Evolutionary conservation across 306 rosid genomes (phyloP).

Genomic region (Aeschynomene evenia): DNA sequence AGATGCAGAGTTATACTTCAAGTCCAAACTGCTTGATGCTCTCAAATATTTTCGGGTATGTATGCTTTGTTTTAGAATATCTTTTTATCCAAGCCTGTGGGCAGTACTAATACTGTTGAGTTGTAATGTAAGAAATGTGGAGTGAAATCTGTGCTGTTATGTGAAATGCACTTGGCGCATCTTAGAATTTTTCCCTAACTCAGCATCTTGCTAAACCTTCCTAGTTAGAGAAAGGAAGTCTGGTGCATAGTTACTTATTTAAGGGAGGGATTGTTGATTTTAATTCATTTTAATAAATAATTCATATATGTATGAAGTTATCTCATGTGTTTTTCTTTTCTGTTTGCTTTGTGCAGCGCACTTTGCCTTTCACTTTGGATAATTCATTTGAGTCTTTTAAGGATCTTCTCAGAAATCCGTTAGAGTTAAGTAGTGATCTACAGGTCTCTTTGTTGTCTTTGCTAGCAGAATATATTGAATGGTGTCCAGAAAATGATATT

Average conservation of each 20-base stretch:
- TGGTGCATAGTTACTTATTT: constrained; percentile 18
- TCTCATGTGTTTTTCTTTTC: constrained; percentile 28
- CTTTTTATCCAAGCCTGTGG: constrained; percentile 24
- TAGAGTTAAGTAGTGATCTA: constrained; percentile 49
- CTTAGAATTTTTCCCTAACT: neutral
- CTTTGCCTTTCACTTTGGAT: constrained; percentile 56
- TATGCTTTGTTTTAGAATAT: constrained; percentile 9
- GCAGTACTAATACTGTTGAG: neutral
- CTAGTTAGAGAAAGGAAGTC: neutral
- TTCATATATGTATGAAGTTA: constrained; percentile 14
- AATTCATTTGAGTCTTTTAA: constrained; percentile 75
- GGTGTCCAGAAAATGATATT: constrained; percentile 57
- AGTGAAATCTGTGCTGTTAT: neutral
- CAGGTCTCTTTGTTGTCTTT: constrained; percentile 75
- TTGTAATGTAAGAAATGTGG: neutral
- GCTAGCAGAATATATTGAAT: constrained; percentile 65
- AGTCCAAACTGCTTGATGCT: constrained; percentile 70
- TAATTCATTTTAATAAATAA: neutral
- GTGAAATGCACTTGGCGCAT: neutral
- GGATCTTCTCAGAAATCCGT: constrained; percentile 61
- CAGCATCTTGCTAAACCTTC: neutral
- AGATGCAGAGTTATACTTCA: constrained; percentile 54
- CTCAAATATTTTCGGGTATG: constrained; percentile 73
- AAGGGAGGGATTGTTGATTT: neutral
- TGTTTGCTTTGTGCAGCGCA: constrained; percentile 57